Percentiles rank a stretch among this genome's conserved stretches.
These are phyloP conservation scores for Sarcomyxa edulis DNA, from an alignment of 768 basidiomycete species.

Conservation along the genomic window DNA sequence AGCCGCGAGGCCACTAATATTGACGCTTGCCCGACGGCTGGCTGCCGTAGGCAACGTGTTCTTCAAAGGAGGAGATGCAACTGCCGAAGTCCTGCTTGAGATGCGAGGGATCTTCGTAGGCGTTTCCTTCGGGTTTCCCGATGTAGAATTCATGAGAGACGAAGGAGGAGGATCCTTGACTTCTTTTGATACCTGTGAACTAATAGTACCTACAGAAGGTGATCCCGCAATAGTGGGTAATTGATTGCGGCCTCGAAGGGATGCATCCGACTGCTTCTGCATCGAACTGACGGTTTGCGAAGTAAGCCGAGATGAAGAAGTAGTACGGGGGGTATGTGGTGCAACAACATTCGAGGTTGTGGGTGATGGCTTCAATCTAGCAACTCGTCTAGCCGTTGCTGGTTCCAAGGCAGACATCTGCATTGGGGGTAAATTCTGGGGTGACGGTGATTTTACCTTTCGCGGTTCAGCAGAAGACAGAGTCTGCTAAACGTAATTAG, in stretches of 20 bases:
- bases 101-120: conserved; percentile 93
- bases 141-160: conserved; percentile 45
- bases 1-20: conserved; percentile 37
- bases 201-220: conserved; percentile 72
- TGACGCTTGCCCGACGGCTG: conserved; percentile 63
- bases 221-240: conserved; percentile 93
- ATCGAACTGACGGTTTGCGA: conserved; percentile 82
- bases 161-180: conserved; percentile 49
- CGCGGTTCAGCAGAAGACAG: conserved; percentile 78
- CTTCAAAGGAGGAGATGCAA: conserved; percentile 66
- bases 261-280: conserved; percentile 83
- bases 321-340: conserved; percentile 27
- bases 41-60: conserved; percentile 42
- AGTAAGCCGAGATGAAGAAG: conserved; percentile 60
- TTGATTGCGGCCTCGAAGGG: conserved; percentile 68
- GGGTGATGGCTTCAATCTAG: conserved; percentile 62
- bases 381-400: conserved; percentile 79
- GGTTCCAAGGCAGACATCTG: conserved; percentile 83
- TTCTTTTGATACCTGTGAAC: conserved; percentile 46
- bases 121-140: conserved; percentile 67
- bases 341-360: conserved; percentile 40
- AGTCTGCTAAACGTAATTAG: conserved; percentile 45
- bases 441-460: conserved; percentile 61
- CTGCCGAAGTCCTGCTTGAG: conserved; percentile 76
- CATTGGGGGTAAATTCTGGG: conserved; percentile 81